Percentiles rank a stretch among this genome's conserved stretches.
phyloP scores from a whole-genome alignment of 257 asterid genomes.

The Petrea volubilis region DNA sequence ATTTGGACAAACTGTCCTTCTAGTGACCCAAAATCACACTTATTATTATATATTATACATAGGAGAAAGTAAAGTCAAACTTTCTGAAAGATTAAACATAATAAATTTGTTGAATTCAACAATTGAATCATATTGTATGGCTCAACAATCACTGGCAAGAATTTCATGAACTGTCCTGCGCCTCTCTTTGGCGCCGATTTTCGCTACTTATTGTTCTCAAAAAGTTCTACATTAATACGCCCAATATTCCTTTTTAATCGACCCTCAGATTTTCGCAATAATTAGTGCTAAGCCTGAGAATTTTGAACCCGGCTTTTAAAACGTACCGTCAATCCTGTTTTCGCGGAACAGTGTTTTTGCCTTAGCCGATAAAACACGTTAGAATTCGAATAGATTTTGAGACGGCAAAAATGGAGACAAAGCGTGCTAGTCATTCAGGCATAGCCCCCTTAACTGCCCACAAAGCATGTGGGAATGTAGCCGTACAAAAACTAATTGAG shows the following conservation, averaged over 20 bases:
- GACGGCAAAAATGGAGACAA: conserved; percentile 16
- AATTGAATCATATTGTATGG: too few relatives aligned
- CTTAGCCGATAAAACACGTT: not conserved
- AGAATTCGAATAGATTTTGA: not conserved
- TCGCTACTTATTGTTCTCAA: conserved; percentile 4
- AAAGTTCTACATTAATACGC: conserved; percentile 6
- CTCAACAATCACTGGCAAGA: not conserved
- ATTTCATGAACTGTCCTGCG: not conserved
- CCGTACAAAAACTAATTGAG: not conserved
- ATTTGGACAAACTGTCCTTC: too few relatives aligned
- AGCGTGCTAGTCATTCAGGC: conserved; percentile 23
- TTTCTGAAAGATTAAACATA: too few relatives aligned
- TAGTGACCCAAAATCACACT: too few relatives aligned
- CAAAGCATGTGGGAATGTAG: not conserved
- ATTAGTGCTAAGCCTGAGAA: not conserved
- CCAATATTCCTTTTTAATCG: too few relatives aligned
- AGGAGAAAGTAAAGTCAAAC: too few relatives aligned
- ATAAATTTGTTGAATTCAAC: too few relatives aligned
- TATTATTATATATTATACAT: too few relatives aligned
- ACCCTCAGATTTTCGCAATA: not conserved
- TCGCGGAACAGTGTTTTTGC: not conserved
- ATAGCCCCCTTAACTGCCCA: conserved; percentile 10
- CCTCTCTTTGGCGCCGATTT: not conserved
- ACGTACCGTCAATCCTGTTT: not conserved
- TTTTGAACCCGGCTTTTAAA: not conserved